Evolutionary conservation across 345 rosid genomes (phyloP), one percentile per base, ranked within the genome.

Genomic region (Mallotus nudiflorus): DNA sequence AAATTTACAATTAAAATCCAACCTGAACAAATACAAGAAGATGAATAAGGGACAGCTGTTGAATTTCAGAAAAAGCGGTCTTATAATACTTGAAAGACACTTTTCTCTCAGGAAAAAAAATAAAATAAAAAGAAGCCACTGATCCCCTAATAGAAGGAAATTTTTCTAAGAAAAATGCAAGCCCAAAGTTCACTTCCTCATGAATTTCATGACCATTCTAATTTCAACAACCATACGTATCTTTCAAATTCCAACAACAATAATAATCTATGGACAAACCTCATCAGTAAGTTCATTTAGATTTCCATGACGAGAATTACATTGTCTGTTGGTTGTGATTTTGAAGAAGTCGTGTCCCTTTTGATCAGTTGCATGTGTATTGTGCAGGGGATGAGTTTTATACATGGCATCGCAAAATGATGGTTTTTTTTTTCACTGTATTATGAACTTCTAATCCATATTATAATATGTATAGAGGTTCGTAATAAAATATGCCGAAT

Each of bases 51-150:
- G 15, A 22, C 14, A 9, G 54, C 57, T 13, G n/a, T n/a, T n/a
- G 82, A 79, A 77, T 80, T 83, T 4, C 86, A 86, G 5, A 88
- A 88, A 78, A 85, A 86, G 66, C 79, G 95, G 79, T 20, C 68
- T 50, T 52, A 78, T 75, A 75, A 70, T 73, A 27, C 86, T 90
- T 29, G 85, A 83, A 73, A 86, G 92, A 78, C 90, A 88, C 63
- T 86, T 88, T 79, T 90, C 96, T 16, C 78, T 90, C 60, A 83
- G 82, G 65, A 82, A 68, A 57, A 80, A 70, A 76, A 88, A 85
- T n/a, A n/a, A n/a, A n/a, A n/a, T n/a, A n/a, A n/a, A 87, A 91
- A 90, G 85, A 88, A 87, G 77, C 86, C 85, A 13, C 56, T 88
- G 80, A 73, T 92, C 6, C 88, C 94, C 77, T 90, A 42, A 79